Base-by-base conservation (phyloP, 2,329 filamentous ascomycete genomes). In the Ramularia collo-cygni region DNA sequence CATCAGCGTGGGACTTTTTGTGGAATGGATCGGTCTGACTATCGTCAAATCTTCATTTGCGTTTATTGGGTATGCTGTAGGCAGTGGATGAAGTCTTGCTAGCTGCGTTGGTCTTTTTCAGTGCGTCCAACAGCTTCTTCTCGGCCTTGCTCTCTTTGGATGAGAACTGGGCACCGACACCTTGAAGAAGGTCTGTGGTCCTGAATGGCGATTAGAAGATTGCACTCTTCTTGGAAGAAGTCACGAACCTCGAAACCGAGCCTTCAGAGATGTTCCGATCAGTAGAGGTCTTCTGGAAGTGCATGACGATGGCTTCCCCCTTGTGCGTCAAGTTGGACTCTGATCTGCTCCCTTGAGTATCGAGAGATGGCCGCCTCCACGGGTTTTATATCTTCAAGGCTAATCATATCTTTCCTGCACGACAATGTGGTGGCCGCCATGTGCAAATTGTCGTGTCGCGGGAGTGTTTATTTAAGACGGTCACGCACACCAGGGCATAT, bases 161-260 rank as follows among this genome's bases (percentile, higher is more conserved):
- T 8, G 15, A 31, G 31, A 33, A 33, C n/a, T 33, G 31, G n/a
- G 31, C 31, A n/a, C 31, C 31, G 8, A 33, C 19, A n/a, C 31
- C 31, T 18, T 33, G 31, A 7, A 33, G 16, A n/a, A 33, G 31
- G 7, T 33, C 31, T 33, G 16, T 16, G 14, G 31, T 33, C 19
- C 31, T 33, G 16, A 18, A 4, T 2, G n/a, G 18, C 9, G 16
- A 21, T 13, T 7, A 19, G 16, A n/a, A 33, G 14, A 12, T 13
- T 7, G 13, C 14, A 2, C 9, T 14, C 4, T 31, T 14, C 14
- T 31, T 31, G 29, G n/a, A n/a, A n/a, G n/a, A n/a, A n/a, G n/a
- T n/a, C n/a, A n/a, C n/a, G n/a, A n/a, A 33, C 31, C 31, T 33
- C 17, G 31, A n/a, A 33, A 17, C 10, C 10, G 16, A 19, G 16